Evolutionary conservation across 1,284 basidiomycete genomes (phyloP), one percentile per base, ranked within the genome.

Genomic region (Paramarasmius palmivorus): DNA sequence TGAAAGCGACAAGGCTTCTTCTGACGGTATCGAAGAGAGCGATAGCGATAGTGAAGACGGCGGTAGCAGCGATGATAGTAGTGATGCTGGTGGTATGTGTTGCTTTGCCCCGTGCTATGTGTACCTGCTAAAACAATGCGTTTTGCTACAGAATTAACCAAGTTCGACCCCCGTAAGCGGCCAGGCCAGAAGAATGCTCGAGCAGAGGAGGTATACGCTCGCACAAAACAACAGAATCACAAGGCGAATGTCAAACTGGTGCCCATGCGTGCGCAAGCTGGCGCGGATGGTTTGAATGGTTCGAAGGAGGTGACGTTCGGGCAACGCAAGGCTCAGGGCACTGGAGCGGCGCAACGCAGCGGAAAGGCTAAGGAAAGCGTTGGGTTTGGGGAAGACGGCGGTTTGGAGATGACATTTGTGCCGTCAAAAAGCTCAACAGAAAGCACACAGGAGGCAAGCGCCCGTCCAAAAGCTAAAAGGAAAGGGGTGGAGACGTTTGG

Each of bases 401-500:
- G 76, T 14, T 77, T 88, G 74, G 88, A 88, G 69, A 77, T 84
- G 65, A 84, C 74, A 57, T 90, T 82, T 79, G 70, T 85, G 8
- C 86, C 87, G 1, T 76, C 73, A 2, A 32, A 32, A 32, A 63
- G 70, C 17, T 60, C 64, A 3, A 62, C 61, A 15, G 60, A 59
- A 15, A n/a, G n/a, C n/a, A 71, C 75, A 49, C 68, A 67, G 32
- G 73, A 72, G 36, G 68, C 65, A 54, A 65, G 63, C n/a, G n/a
- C n/a, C 57, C 63, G 61, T 34, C 55, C 60, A 39, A 71, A 70
- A 59, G 57, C 57, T 37, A 74, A 71, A 61, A 70, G 79, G 61
- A 84, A 86, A 64, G 84, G 86, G 17, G 83, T 88, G 37, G 90
- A 95, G 67, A 76, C 70, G 56, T 96, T 93, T 68, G 95, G 89